Percentiles rank a stretch among this genome's conserved stretches.
These are phyloP conservation scores for Acorus gramineus DNA, from an alignment of 106 monocot genomes.

Conservation along the genomic window DNA sequence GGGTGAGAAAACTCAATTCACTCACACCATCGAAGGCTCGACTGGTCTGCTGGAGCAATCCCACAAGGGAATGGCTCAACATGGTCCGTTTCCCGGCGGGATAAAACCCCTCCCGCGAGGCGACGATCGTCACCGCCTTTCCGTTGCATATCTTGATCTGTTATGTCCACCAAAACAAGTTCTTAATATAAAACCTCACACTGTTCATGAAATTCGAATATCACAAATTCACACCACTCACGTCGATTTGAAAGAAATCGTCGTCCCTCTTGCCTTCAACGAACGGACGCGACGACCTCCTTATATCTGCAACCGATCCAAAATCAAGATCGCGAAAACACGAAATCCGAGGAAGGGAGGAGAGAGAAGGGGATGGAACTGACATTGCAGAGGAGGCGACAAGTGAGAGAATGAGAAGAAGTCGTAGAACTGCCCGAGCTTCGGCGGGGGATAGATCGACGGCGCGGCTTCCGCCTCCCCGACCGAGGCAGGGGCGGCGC, in stretches of 20 bases:
- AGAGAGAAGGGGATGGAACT: neutral
- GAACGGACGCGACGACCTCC: slow-evolving; percentile 49
- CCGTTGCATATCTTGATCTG: slow-evolving; percentile 87
- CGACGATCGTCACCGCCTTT: slow-evolving; percentile 68
- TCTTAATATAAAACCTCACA: neutral
- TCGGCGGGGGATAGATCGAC: slow-evolving; percentile 77
- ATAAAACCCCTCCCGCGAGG: slow-evolving; percentile 64
- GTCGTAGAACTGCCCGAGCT: slow-evolving; percentile 93
- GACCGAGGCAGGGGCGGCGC: too few relatives aligned
- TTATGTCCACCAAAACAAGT: slow-evolving; percentile 5
- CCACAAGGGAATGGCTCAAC: slow-evolving; percentile 60
- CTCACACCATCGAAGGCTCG: slow-evolving; percentile 78
- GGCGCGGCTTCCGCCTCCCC: neutral
- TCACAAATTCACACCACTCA: slow-evolving; percentile 14
- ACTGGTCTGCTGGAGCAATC: slow-evolving; percentile 71
- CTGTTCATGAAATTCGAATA: neutral
- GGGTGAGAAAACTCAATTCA: neutral
- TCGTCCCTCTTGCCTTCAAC: slow-evolving; percentile 63
- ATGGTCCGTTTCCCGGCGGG: slow-evolving; percentile 64
- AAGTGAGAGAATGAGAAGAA: slow-evolving; percentile 93
- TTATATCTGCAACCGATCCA: slow-evolving; percentile 50
- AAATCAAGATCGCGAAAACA: neutral
- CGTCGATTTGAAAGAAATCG: slow-evolving; percentile 93
- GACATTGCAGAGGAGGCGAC: slow-evolving; percentile 68
- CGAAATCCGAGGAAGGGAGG: neutral